Evolutionary conservation across 768 basidiomycete species (phyloP).

Genomic region (Boletus rubropictus): DNA sequence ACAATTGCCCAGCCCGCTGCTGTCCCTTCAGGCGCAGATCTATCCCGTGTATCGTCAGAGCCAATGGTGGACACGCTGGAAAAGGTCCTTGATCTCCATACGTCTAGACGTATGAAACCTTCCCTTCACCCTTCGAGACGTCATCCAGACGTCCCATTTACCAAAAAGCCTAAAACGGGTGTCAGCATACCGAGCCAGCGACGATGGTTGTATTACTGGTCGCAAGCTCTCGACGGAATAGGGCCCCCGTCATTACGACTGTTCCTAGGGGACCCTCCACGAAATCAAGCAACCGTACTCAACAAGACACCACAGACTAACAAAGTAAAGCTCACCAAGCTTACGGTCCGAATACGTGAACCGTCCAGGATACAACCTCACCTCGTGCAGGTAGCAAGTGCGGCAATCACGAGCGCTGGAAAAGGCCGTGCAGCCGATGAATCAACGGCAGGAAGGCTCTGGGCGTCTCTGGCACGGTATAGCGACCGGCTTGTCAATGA

Average conservation of each 20-base stretch:
- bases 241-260: slow-evolving; percentile 50
- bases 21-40: neutral
- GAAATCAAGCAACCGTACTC: slow-evolving; percentile 10
- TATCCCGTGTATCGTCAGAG: slow-evolving; percentile 15
- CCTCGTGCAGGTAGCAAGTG: slow-evolving; percentile 53
- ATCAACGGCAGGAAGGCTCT: slow-evolving; percentile 41
- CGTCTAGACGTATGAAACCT: slow-evolving; percentile 60
- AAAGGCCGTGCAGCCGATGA: slow-evolving; percentile 29
- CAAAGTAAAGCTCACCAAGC: slow-evolving; percentile 51
- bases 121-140: neutral
- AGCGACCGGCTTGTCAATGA: slow-evolving; percentile 61
- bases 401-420: slow-evolving; percentile 43
- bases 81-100: slow-evolving; percentile 62
- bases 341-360: slow-evolving; percentile 58
- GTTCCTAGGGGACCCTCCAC: neutral
- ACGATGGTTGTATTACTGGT: slow-evolving; percentile 78
- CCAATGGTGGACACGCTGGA: slow-evolving; percentile 37
- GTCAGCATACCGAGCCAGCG: slow-evolving; percentile 80
- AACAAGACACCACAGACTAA: slow-evolving; percentile 17
- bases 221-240: slow-evolving; percentile 50
- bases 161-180: slow-evolving; percentile 43
- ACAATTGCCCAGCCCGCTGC: neutral
- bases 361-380: slow-evolving; percentile 44
- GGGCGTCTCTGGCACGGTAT: slow-evolving; percentile 79
- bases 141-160: slow-evolving; percentile 13